Evolutionary conservation across 768 basidiomycete genomes (phyloP).

Genomic region (Antrodiella citrinella): DNA sequence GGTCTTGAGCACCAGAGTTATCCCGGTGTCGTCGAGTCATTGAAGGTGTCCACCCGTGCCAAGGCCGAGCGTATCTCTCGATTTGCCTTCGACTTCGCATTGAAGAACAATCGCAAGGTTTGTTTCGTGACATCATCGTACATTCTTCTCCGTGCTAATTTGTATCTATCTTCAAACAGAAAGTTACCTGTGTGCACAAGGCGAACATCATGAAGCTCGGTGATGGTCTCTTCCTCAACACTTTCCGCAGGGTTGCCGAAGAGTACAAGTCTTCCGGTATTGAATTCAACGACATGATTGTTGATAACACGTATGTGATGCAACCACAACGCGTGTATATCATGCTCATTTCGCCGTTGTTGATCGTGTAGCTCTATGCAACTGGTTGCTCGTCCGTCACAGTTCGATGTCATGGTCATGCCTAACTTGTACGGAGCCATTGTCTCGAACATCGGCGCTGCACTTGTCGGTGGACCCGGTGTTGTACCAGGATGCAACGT

Average conservation of each 20-base stretch:
- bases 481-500: slow-evolving; percentile 98
- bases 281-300: slow-evolving; percentile 95
- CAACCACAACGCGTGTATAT: neutral
- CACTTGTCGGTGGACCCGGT: slow-evolving; percentile 96
- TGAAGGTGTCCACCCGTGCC: slow-evolving; percentile 93
- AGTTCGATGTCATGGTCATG: slow-evolving; percentile 99
- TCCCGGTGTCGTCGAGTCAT: slow-evolving; percentile 95
- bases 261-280: slow-evolving; percentile 94
- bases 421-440: slow-evolving; percentile 96
- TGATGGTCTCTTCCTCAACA: slow-evolving; percentile 97
- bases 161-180: slow-evolving; percentile 38
- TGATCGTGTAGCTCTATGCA: slow-evolving; percentile 99
- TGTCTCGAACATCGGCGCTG: slow-evolving; percentile 96
- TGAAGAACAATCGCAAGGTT: slow-evolving; percentile 97
- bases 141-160: neutral
- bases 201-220: slow-evolving; percentile 99
- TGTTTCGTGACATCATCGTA: neutral
- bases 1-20: slow-evolving; percentile 97
- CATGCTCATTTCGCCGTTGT: neutral
- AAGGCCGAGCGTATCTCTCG: slow-evolving; percentile 96
- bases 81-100: slow-evolving; percentile 97
- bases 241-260: slow-evolving; percentile 92
- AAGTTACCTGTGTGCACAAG: slow-evolving; percentile 99
- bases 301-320: slow-evolving; percentile 86
- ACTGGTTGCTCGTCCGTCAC: slow-evolving; percentile 88